These are phyloP conservation scores for Prunus mume DNA, from an alignment of 306 rosid genomes.

Conservation along the genomic window DNA sequence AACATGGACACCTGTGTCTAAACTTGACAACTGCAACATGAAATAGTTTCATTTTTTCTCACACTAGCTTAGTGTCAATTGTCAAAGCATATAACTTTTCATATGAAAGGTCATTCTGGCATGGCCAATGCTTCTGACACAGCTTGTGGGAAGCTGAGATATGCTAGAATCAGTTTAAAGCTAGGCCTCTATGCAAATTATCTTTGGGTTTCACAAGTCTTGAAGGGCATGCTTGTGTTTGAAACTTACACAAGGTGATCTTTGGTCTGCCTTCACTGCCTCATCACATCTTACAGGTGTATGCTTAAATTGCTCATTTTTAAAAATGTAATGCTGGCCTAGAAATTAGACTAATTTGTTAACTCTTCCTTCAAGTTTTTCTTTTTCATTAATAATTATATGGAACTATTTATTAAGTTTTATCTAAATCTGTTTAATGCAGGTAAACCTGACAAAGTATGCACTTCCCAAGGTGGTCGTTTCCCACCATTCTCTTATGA, in stretches of 20 bases:
- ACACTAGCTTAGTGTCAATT: neutral
- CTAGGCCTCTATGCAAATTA: neutral
- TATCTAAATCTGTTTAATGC: conserved; percentile 11
- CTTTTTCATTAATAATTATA: neutral
- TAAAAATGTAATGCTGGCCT: neutral
- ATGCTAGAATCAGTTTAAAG: neutral
- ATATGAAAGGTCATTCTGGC: neutral
- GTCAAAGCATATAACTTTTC: neutral
- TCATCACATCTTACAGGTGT: neutral
- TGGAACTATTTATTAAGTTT: neutral
- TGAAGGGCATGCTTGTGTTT: neutral
- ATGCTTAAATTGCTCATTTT: neutral
- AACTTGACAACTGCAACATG: neutral
- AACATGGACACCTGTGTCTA: neutral
- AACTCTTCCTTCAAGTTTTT: neutral
- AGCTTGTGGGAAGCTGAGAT: neutral
- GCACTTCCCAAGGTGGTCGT: conserved; percentile 88
- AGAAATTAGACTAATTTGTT: neutral
- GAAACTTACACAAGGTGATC: neutral
- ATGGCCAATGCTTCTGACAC: neutral
- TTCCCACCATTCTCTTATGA: conserved; percentile 73
- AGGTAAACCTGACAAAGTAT: conserved; percentile 62
- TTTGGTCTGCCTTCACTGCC: neutral
- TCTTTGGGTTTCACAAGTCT: neutral
- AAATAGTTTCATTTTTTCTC: neutral